Conservation (phyloP, 345 rosid species). For the Moricandia arvensis region DNA sequence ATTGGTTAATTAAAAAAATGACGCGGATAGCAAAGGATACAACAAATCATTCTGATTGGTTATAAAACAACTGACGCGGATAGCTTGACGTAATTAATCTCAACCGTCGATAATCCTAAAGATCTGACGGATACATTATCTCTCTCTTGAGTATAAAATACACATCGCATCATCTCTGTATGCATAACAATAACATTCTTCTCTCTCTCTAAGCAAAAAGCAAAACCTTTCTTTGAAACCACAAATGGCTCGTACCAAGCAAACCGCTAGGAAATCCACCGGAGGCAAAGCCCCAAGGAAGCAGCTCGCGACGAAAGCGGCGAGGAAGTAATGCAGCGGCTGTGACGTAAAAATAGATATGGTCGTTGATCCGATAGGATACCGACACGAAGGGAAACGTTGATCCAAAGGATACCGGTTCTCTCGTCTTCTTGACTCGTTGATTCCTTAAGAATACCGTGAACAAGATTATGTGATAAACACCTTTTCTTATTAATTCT, state of each 20-base stretch:
- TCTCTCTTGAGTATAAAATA: slow-evolving; percentile 3
- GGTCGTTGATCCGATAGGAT: no score
- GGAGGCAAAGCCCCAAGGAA: slow-evolving; percentile 65
- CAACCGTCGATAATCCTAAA: background rate
- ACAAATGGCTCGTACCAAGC: slow-evolving; percentile 60
- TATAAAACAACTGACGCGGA: background rate
- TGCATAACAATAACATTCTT: background rate
- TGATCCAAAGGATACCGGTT: no score
- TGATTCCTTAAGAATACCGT: no score
- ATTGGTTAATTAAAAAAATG: background rate
- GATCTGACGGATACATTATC: background rate
- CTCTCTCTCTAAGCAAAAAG: background rate
- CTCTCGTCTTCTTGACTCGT: no score
- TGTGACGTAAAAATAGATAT: no score
- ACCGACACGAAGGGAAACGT: no score
- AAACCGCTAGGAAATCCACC: slow-evolving; percentile 61
- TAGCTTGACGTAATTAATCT: background rate
- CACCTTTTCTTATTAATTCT: no score
- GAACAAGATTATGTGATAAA: no score
- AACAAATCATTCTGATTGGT: background rate
- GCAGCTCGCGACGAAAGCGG: slow-evolving; percentile 63
- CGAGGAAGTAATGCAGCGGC: no score
- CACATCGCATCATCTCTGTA: background rate
- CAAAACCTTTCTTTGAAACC: background rate
- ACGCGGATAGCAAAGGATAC: background rate